Conservation (phyloP, 257 asterid genomes). For the Solanum okadae region DNA sequence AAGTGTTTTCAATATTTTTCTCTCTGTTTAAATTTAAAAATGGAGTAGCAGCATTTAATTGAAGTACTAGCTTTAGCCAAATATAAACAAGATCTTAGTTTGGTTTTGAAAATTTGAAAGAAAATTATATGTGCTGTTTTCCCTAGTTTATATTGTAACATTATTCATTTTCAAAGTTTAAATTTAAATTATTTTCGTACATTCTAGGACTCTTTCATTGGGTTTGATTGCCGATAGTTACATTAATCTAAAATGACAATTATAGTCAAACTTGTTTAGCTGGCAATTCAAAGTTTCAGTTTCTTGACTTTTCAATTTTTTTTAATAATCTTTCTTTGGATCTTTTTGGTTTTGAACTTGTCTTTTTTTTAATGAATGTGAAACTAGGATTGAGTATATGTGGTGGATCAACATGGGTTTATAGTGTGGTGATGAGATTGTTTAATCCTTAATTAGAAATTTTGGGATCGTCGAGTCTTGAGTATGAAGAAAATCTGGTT, state of each 20-base stretch:
- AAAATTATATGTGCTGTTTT: not conserved
- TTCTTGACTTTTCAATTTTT: not conserved
- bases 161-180: not conserved
- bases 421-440: too few species aligned
- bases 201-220: not conserved
- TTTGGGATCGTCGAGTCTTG: fast-evolving
- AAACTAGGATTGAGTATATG: not conserved
- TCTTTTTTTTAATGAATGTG: not conserved
- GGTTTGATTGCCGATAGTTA: not conserved
- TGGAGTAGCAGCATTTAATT: not conserved
- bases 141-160: not conserved
- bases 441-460: fast-evolving
- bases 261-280: not conserved
- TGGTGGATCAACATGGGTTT: not conserved
- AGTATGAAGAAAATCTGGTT: too few species aligned
- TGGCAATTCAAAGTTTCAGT: not conserved
- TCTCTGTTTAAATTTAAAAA: too few species aligned
- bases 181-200: not conserved
- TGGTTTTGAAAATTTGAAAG: not conserved
- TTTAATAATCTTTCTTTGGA: not conserved
- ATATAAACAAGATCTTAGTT: not conserved
- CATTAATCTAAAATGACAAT: not conserved
- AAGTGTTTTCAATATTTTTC: too few species aligned
- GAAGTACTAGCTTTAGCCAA: not conserved
- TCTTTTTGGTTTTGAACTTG: not conserved